A percentile compares a stretch with the other conserved stretches of the same genome.
phyloP scores from a whole-genome alignment of 495 filamentous ascomycete species.

The Podospora pseudoanserina region DNA sequence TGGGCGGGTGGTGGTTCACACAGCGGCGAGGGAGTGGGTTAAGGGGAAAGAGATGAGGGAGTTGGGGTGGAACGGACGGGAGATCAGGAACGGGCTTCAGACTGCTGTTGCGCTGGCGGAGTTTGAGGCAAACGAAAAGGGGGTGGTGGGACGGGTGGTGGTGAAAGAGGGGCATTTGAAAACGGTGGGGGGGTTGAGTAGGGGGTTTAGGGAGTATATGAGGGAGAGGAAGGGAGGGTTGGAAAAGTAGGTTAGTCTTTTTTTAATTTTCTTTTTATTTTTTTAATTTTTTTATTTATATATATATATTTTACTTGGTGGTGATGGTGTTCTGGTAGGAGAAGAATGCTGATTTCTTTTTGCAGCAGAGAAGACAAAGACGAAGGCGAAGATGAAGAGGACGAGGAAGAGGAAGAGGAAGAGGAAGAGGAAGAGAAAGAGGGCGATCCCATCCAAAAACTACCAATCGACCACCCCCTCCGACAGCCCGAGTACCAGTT shows the following conservation, averaged over 20 bases:
- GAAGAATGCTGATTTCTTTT: no score
- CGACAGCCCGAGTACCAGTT: no score
- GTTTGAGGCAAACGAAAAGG: constrained; percentile 37
- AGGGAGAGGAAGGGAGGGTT: neutral
- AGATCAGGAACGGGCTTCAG: constrained; percentile 44
- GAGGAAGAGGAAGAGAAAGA: neutral
- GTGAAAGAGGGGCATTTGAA: constrained; percentile 36
- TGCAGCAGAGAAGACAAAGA: neutral
- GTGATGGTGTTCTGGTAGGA: no score
- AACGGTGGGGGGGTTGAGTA: constrained; percentile 39
- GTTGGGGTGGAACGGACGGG: constrained; percentile 39
- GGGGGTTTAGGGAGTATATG: constrained; percentile 39
- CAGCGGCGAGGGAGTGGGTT: neutral
- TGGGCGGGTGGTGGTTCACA: neutral
- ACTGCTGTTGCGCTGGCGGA: constrained; percentile 45
- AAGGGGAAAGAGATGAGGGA: constrained; percentile 22
- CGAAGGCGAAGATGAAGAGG: neutral
- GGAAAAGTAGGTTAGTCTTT: constrained; percentile 1
- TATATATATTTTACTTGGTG: neutral
- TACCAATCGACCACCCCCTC: neutral
- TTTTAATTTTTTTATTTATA: neutral
- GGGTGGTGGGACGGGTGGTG: constrained; percentile 21
- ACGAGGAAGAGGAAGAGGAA: neutral
- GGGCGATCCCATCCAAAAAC: neutral
- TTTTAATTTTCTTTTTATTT: neutral